A percentile compares a stretch with the other conserved stretches of the same genome.
phyloP scores from a whole-genome alignment of 2,329 filamentous ascomycete species.

The Epichloe baconii region DNA sequence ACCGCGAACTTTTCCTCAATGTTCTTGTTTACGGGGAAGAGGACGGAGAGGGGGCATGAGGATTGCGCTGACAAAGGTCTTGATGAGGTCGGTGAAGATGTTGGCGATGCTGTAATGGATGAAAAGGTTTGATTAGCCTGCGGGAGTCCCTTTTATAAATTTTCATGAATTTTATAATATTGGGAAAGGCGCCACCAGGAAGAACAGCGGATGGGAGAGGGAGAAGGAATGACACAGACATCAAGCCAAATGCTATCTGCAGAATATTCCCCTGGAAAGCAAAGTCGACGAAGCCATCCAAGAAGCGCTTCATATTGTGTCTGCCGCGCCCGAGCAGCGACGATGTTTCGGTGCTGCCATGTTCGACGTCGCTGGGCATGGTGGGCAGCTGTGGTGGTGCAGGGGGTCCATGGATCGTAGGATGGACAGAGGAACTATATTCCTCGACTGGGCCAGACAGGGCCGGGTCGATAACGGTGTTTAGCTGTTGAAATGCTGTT shows the following conservation, averaged over 20 bases:
- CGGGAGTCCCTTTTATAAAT: too few relatives aligned
- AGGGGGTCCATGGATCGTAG: too few relatives aligned
- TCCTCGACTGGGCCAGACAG: too few relatives aligned
- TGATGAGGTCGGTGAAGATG: slow-evolving; percentile 58
- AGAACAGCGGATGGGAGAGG: too few relatives aligned
- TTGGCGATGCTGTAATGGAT: slow-evolving; percentile 43
- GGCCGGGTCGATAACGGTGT: too few relatives aligned
- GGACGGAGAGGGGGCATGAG: slow-evolving; percentile 57
- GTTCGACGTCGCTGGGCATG: slow-evolving; percentile 4
- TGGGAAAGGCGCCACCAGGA: too few relatives aligned
- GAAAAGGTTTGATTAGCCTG: too few relatives aligned
- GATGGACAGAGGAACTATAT: too few relatives aligned
- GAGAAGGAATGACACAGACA: slow-evolving; percentile 33
- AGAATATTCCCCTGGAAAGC: slow-evolving; percentile 63
- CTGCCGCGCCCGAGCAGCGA: slow-evolving; percentile 34
- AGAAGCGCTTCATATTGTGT: slow-evolving; percentile 35
- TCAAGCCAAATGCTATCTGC: slow-evolving; percentile 62
- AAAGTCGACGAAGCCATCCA: slow-evolving; percentile 57
- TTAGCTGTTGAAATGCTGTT: too few relatives aligned
- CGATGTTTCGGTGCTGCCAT: slow-evolving; percentile 15
- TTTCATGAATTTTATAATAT: too few relatives aligned
- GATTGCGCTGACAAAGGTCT: slow-evolving; percentile 58
- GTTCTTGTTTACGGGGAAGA: slow-evolving; percentile 57
- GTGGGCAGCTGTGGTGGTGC: neutral
- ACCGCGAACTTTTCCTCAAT: slow-evolving; percentile 64